phyloP scores from a whole-genome alignment of 2,329 filamentous ascomycete species.

The Zymoseptoria crescenta region DNA sequence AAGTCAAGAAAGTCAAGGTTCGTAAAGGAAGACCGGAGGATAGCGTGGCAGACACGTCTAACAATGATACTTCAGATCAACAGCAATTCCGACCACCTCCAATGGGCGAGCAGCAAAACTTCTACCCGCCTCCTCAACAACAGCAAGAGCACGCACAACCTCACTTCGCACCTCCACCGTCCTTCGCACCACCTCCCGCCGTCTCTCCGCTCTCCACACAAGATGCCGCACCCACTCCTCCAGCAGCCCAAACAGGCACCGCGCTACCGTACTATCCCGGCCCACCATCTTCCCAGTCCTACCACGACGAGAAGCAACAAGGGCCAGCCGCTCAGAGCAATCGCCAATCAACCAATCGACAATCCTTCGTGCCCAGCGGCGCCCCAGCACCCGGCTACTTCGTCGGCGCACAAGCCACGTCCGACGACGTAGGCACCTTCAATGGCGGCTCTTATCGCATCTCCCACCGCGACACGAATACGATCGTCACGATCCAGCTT shows the following conservation, averaged over 20 bases:
- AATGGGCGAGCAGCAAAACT: conserved; percentile 14
- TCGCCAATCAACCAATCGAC: conserved; percentile 21
- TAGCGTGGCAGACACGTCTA: background rate
- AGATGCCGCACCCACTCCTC: conserved; percentile 15
- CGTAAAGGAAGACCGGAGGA: background rate
- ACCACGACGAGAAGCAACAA: conserved; percentile 28
- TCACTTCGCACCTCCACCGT: conserved; percentile 25
- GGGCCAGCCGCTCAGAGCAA: conserved; percentile 22
- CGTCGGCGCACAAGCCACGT: conserved; percentile 51
- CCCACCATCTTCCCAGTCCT: conserved; percentile 28
- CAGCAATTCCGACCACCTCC: conserved; percentile 10
- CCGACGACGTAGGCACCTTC: conserved; percentile 88
- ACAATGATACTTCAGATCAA: background rate
- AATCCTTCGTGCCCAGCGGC: conserved; percentile 29
- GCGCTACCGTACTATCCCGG: conserved; percentile 30
- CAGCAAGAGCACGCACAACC: conserved; percentile 11
- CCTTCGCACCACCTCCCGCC: conserved; percentile 16
- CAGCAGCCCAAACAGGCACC: conserved; percentile 20
- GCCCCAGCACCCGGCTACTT: conserved; percentile 50
- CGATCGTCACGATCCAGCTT: conserved; percentile 78
- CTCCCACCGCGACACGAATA: conserved; percentile 85
- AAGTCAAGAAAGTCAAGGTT: background rate
- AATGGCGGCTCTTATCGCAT: conserved; percentile 93
- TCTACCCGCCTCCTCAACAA: conserved; percentile 22
- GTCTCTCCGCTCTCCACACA: conserved; percentile 23